Percentiles rank a stretch among this genome's conserved stretches.
Conservation (phyloP, 2,329 filamentous ascomycete species). For the Beauveria sp. region DNA sequence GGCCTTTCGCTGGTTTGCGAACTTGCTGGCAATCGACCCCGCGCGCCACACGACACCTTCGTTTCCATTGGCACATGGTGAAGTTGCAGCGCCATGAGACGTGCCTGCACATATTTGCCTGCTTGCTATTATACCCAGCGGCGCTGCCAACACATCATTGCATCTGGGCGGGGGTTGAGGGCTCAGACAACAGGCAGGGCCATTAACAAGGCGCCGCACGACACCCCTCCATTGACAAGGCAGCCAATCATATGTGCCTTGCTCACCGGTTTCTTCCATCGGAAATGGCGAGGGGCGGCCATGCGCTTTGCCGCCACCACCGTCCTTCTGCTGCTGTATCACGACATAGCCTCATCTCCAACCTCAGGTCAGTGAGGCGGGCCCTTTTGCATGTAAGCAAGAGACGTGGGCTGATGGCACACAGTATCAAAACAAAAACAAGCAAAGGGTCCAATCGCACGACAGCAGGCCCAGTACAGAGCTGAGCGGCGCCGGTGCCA, state of each 20-base stretch:
- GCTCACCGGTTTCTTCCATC: constrained; percentile 11
- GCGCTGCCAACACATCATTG: constrained; percentile 14
- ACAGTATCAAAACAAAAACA: constrained; percentile 7
- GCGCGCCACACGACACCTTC: constrained; percentile 12
- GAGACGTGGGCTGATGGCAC: constrained; percentile 1
- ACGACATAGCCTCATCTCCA: constrained; percentile 4
- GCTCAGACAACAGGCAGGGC: constrained; percentile 4
- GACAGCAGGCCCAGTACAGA: background rate
- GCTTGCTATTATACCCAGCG: constrained; percentile 8
- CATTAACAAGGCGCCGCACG: background rate
- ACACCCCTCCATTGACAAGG: constrained; percentile 8
- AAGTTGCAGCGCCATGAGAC: constrained; percentile 2
- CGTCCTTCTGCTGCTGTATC: background rate
- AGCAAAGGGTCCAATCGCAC: constrained; percentile 7
- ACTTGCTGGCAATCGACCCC: constrained; percentile 10
- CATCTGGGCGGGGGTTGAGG: constrained; percentile 11
- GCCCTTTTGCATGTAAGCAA: background rate
- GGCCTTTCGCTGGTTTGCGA: background rate
- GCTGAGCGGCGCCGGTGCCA: background rate
- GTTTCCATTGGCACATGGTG: constrained; percentile 4
- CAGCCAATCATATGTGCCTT: constrained; percentile 8
- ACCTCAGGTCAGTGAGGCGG: constrained; percentile 1
- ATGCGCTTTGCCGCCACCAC: constrained; percentile 2
- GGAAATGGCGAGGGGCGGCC: background rate
- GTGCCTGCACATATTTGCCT: constrained; percentile 1